Base-by-base conservation (phyloP, 2,329 filamentous ascomycete species). In the Parastagonospora nodorum region DNA sequence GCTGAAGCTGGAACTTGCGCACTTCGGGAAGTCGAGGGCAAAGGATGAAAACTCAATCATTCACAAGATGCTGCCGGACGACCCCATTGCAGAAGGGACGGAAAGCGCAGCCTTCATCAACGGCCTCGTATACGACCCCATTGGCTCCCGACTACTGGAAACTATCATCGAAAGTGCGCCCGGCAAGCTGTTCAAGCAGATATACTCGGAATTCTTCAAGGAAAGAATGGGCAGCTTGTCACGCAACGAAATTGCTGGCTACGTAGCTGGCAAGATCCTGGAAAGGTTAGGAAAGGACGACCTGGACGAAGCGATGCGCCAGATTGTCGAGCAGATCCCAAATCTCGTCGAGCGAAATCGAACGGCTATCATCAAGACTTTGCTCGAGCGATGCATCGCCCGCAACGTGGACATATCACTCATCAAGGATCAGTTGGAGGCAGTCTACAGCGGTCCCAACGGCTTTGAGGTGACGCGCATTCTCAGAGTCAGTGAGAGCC, bases 131-230 rank as follows among this genome's bases (percentile, higher is more conserved):
- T 97, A 97, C 73, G 92, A 97, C 67, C 82, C 88, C 1, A 87
- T 97, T 44, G 94, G 94, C 12, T 97, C 93, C 3, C 88, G 93
- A 38, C 80, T 99, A 2, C 81, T 97, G 16, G 94, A 99, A 76
- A 90, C 88, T 0, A 87, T 99, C 56, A 84, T 97, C 57, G 83
- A 86, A 24, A 83, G 88, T 67, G 85, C 88, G 12, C 92, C 94
- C 0, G 92, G 90, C 37, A 96, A 94, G 74, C 77, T 92, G 30
- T 99, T 97, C 83, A 97, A 96, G 74, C 84, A 85, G 11, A 81
- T 99, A 5, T 93, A 95, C 75, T 85, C 83, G 50, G 86, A 88
- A 59, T 84, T 92, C 58, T 89, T 97, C 73, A 88, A 87, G 54
- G 86, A 88, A 11, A 85, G 91, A 24, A 88, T 97, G 63, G 86